These are phyloP conservation scores for Penicillium argentinense DNA, from an alignment of 495 filamentous ascomycete genomes.

Conservation along the genomic window DNA sequence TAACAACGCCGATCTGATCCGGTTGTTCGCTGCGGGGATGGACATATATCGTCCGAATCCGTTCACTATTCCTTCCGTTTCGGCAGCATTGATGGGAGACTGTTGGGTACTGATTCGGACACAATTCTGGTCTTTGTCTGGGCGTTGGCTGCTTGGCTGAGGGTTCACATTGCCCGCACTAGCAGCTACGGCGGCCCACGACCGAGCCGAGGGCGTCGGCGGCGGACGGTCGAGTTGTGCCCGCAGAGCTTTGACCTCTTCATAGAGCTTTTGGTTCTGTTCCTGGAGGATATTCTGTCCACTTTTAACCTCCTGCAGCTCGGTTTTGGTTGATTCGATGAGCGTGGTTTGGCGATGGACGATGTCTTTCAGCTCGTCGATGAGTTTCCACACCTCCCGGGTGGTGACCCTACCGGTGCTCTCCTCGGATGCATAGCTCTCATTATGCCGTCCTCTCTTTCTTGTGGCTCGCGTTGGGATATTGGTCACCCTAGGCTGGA, in stretches of 20 bases:
- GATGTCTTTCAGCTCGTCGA: too few relatives aligned
- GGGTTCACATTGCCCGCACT: too few relatives aligned
- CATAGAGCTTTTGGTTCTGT: constrained; percentile 16
- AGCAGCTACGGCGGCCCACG: too few relatives aligned
- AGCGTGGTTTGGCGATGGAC: too few relatives aligned
- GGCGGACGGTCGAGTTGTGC: constrained; percentile 5
- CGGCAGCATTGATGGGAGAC: constrained; percentile 16
- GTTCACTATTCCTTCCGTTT: constrained; percentile 13
- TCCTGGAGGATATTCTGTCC: too few relatives aligned
- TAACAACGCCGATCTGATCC: constrained; percentile 14
- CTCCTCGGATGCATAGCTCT: constrained; percentile 4
- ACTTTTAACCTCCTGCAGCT: too few relatives aligned
- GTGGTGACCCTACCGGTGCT: background rate
- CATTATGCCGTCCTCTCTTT: constrained; percentile 2
- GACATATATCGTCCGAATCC: constrained; percentile 20
- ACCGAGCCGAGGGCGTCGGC: constrained; percentile 3
- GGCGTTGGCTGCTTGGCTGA: too few relatives aligned
- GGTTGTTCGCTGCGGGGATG: constrained; percentile 11
- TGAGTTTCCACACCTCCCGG: too few relatives aligned
- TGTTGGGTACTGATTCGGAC: constrained; percentile 19
- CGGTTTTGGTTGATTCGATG: too few relatives aligned
- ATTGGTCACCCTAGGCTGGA: constrained; percentile 5
- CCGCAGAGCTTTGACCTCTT: constrained; percentile 15
- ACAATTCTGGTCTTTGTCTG: constrained; percentile 15
- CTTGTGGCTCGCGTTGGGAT: constrained; percentile 4